A percentile compares a stretch with the other conserved stretches of the same genome.
Evolutionary conservation across 176 grass and related monocot species (phyloP).

Genomic region (Zoysia pacifica): DNA sequence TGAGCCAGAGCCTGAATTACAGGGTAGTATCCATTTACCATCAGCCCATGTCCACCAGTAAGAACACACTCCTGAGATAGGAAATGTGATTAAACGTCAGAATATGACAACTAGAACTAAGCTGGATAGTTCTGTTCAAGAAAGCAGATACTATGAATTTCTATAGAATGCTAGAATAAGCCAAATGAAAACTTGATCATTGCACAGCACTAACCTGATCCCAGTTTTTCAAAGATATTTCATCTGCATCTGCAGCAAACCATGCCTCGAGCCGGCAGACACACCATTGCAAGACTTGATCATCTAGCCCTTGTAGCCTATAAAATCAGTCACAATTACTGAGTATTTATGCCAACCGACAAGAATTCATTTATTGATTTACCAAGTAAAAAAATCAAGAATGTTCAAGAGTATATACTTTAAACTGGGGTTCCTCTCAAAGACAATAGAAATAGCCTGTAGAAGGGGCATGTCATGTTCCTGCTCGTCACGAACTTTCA

Average conservation of each 20-base stretch:
- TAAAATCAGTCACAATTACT: slow-evolving; percentile 37
- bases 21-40: slow-evolving; percentile 94
- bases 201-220: slow-evolving; percentile 64
- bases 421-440: slow-evolving; percentile 74
- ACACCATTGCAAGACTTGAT: slow-evolving; percentile 93
- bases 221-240: slow-evolving; percentile 96
- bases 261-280: slow-evolving; percentile 87
- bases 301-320: slow-evolving; percentile 69
- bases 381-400: not conserved
- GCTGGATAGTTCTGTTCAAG: not conserved
- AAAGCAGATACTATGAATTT: not conserved
- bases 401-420: slow-evolving; percentile 49
- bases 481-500: slow-evolving; percentile 76
- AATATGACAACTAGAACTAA: not conserved
- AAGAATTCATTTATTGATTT: not conserved
- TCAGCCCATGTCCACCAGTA: slow-evolving; percentile 96
- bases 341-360: not conserved
- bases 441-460: slow-evolving; percentile 86
- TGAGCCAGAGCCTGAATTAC: slow-evolving; percentile 84
- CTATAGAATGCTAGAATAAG: not conserved
- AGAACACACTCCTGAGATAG: slow-evolving; percentile 78
- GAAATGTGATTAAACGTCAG: not conserved
- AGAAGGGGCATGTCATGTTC: slow-evolving; percentile 76
- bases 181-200: not conserved
- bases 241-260: slow-evolving; percentile 95